Percentiles rank a stretch among this genome's conserved stretches.
Conservation (phyloP, 2,329 filamentous ascomycete species). For the Trichoderma arundinaceum region DNA sequence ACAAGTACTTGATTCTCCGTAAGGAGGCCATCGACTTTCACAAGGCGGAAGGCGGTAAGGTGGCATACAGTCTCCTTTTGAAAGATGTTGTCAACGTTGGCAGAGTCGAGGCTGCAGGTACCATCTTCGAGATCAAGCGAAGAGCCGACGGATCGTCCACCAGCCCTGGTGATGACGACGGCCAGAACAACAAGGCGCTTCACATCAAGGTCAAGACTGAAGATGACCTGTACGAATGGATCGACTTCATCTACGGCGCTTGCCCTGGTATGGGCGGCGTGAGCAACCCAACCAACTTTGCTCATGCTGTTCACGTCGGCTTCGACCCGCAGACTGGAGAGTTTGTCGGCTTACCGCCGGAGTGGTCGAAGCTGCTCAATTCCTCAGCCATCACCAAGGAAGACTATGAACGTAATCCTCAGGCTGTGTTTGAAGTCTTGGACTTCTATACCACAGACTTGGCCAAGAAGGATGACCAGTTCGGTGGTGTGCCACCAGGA, state of each 20-base stretch:
- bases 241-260: constrained; percentile 95
- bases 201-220: constrained; percentile 95
- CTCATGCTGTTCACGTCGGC: constrained; percentile 94
- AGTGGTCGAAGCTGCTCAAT: constrained; percentile 97
- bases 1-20: constrained; percentile 88
- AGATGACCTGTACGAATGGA: constrained; percentile 98
- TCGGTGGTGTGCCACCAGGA: constrained; percentile 64
- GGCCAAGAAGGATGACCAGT: constrained; percentile 75
- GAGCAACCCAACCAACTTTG: constrained; percentile 98
- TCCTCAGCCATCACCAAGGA: constrained; percentile 98
- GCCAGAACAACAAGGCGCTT: constrained; percentile 80
- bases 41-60: constrained; percentile 87
- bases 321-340: constrained; percentile 95
- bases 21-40: constrained; percentile 94
- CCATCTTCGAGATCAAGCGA: constrained; percentile 92
- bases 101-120: constrained; percentile 86
- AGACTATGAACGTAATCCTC: constrained; percentile 96
- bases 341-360: constrained; percentile 90
- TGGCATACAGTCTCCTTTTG: constrained; percentile 82
- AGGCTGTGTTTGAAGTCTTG: constrained; percentile 79
- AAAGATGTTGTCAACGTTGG: constrained; percentile 89
- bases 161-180: constrained; percentile 80
- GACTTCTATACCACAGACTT: constrained; percentile 88
- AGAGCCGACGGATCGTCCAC: constrained; percentile 69
- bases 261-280: constrained; percentile 98